phyloP scores from a whole-genome alignment of 1,284 basidiomycete genomes.

The Boletus albobrunnescens region DNA sequence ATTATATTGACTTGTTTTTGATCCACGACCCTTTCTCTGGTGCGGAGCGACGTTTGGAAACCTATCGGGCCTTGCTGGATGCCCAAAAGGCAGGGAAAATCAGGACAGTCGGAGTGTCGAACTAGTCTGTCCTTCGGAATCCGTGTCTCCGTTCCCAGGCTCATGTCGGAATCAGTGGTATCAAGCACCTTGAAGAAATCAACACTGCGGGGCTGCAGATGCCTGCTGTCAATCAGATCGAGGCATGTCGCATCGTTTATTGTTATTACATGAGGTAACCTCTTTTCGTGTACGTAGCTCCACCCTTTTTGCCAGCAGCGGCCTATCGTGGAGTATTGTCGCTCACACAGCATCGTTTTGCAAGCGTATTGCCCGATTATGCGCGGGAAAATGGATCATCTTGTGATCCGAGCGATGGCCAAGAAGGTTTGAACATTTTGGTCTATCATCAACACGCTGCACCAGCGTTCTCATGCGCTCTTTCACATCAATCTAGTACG shows the following conservation, averaged over 20 bases:
- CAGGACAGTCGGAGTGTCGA: slow-evolving; percentile 71
- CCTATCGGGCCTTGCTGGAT: slow-evolving; percentile 62
- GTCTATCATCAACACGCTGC: slow-evolving; percentile 3
- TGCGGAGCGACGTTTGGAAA: slow-evolving; percentile 51
- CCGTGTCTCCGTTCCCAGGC: not conserved
- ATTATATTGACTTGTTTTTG: slow-evolving; percentile 75
- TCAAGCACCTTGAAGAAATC: slow-evolving; percentile 79
- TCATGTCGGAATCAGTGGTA: slow-evolving; percentile 42
- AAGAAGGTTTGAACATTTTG: slow-evolving; percentile 47
- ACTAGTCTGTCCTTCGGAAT: slow-evolving; percentile 51
- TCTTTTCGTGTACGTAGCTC: slow-evolving; percentile 41
- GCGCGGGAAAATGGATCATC: slow-evolving; percentile 54
- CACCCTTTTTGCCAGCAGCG: slow-evolving; percentile 83
- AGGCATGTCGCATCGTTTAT: slow-evolving; percentile 42
- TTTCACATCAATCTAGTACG: slow-evolving; percentile 36
- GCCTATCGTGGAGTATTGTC: slow-evolving; percentile 76
- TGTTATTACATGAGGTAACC: slow-evolving; percentile 4
- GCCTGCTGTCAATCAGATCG: slow-evolving; percentile 83
- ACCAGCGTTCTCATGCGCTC: not conserved
- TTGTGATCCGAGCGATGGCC: slow-evolving; percentile 50
- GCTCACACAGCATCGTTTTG: slow-evolving; percentile 61
- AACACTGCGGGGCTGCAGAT: slow-evolving; percentile 52
- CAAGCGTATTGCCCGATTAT: slow-evolving; percentile 79
- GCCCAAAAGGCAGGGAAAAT: slow-evolving; percentile 63
- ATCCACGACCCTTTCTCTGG: slow-evolving; percentile 73